Base-by-base conservation (phyloP, 2,329 filamentous ascomycete species). In the Colletotrichum filicis region DNA sequence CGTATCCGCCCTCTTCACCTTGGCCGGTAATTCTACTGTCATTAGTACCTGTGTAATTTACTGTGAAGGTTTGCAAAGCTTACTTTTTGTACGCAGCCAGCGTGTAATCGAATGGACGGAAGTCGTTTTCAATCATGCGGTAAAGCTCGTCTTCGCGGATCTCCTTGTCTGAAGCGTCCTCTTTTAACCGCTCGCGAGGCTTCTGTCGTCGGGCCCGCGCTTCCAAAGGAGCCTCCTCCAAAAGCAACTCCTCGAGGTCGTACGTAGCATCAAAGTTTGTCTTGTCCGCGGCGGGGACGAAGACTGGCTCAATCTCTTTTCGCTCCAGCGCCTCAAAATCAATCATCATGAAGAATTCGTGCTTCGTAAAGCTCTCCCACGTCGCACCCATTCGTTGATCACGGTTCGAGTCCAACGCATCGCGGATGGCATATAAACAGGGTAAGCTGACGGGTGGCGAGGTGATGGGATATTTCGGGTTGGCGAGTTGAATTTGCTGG, bases 231-330 rank as follows among this genome's bases (percentile, higher is more conserved):
- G 97, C 97, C 81, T 99, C 97, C 82, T 99, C 97, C 57, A 99
- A 84, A 2, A 99, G 85, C 24, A 99, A 83, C 82, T 99, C 97
- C 80, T 99, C 97, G 63, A 99, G 85, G 82, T 99, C 97, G 80
- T 99, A 98, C 0, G 97, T 99, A 5, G 97, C 97, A 82, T 99
- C 97, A 77, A 99, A 99, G 81, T 99, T 99, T 4, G 97, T 98
- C 88, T 99, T 99, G 61, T 98, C 97, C 68, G 95, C 95, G 0
- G 96, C 98, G 0, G 97, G 97, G 24, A 93, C 90, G 81, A 99
- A 99, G 4, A 98, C 91, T 0, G 97, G 97, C 77, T 95, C 92
- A 57, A 98, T 92, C 79, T 95, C 92, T 81, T 98, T 98, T 75
- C 91, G 88, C 80, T 98, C 94, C 46, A 99, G 84, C 0, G 92